Evolutionary conservation across 192 early-diverging fungal species (phyloP).

Genomic region (Backusella sp.): DNA sequence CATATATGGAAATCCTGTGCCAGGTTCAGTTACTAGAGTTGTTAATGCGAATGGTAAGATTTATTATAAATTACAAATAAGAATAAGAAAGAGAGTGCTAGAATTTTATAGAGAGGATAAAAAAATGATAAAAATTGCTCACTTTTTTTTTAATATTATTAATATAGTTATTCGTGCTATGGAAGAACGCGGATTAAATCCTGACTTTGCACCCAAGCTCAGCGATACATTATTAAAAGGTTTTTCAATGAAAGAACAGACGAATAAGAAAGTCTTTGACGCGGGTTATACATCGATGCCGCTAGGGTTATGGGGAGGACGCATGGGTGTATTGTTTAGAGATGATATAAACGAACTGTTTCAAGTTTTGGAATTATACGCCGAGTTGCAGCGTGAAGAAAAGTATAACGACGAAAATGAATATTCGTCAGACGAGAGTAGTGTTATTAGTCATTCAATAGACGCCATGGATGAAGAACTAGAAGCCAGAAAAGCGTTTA

Average conservation of each 20-base stretch:
- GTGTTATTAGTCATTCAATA: background rate
- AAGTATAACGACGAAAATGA: background rate
- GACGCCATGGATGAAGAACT: slow-evolving; percentile 7
- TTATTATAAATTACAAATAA: background rate
- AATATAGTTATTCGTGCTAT: slow-evolving; percentile 10
- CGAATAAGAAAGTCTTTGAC: background rate
- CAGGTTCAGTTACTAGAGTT: background rate
- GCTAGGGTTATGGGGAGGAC: slow-evolving; percentile 31
- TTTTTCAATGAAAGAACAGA: background rate
- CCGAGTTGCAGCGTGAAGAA: background rate
- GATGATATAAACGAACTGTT: slow-evolving; percentile 24
- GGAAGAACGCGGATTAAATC: background rate
- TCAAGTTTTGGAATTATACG: slow-evolving; percentile 2
- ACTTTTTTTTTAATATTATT: background rate
- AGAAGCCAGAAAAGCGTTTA: slow-evolving; percentile 19
- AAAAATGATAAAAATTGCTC: background rate
- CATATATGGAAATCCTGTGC: slow-evolving; percentile 10
- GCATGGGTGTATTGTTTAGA: slow-evolving; percentile 25
- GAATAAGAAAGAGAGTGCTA: no score
- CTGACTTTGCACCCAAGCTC: background rate
- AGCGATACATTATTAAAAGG: background rate
- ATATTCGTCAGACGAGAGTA: background rate
- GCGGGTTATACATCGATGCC: slow-evolving; percentile 21
- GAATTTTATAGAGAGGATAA: background rate
- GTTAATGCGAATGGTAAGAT: slow-evolving; percentile 24